These are phyloP conservation scores for Quercus wislizeni DNA, from an alignment of 306 rosid species.

Conservation along the genomic window DNA sequence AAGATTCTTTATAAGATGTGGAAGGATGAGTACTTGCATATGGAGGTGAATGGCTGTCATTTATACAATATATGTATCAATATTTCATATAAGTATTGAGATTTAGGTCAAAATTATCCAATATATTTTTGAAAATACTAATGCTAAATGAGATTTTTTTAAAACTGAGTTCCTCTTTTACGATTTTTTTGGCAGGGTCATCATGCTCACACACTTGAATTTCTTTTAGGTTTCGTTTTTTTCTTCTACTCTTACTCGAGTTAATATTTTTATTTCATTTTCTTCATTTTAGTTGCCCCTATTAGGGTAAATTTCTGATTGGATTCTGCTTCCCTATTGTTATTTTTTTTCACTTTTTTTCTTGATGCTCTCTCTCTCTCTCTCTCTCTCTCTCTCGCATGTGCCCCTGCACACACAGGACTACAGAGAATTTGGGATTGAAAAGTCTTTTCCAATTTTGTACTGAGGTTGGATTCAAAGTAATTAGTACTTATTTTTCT, in stretches of 20 bases:
- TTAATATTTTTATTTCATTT: not conserved
- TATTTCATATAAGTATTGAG: not conserved
- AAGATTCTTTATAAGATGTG: constrained; percentile 62
- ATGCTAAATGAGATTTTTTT: not conserved
- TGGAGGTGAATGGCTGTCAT: constrained; percentile 64
- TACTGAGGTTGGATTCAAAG: no score
- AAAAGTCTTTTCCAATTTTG: no score
- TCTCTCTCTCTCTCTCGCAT: not conserved
- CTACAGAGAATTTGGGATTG: no score
- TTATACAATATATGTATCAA: not conserved
- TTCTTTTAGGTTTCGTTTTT: not conserved
- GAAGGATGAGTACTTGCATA: constrained; percentile 78
- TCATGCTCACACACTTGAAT: not conserved
- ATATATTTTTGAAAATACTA: no score
- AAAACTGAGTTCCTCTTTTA: not conserved
- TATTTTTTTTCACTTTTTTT: no score
- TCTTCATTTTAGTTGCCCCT: not conserved
- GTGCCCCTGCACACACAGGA: no score
- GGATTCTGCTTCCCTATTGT: no score
- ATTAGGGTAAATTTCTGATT: no score
- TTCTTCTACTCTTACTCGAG: not conserved
- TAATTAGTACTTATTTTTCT: no score
- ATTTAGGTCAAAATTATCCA: constrained; percentile 4
- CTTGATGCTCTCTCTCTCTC: not conserved
- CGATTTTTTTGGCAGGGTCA: not conserved